Base-by-base conservation (phyloP, 345 rosid species). In the Schrenkiella parvula region DNA sequence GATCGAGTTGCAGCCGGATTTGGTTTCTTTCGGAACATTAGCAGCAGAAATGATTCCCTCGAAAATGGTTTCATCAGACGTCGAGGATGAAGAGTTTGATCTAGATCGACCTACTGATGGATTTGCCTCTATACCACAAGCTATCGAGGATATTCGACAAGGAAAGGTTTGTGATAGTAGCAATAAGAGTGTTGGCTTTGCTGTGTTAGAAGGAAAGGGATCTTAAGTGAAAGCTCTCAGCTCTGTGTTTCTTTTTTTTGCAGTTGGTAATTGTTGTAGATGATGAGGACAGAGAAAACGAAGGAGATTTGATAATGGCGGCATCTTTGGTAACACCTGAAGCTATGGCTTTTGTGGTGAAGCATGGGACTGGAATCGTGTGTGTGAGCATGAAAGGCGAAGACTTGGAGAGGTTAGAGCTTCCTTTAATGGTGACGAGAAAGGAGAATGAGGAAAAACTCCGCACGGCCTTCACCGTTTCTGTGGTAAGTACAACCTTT, bases 241-340 rank as follows among this genome's bases (percentile, higher is more conserved):
- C 2, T 74, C 46, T 68, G 11, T 15, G 39, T 21, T 32, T 31
- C 19, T 11, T 22, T 2, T 7, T 12, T 64, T 8, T 72, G 75
- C 79, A 88, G 96, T 9, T 86, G 61, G 96, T 93, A 13, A 74
- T 93, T 47, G 98, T 91, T 73, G 97, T 91, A 11, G 98, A 91
- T 73, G 97, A 93, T 61, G 98, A 91, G 63, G 97, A 91, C 38
- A 85, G 97, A 75, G 97, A 93, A 81, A 91, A 89, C 46, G 98
- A 93, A 74, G 97, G 98, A 38, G 96, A 93, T 80, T 78, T 93
- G 50, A 89, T 93, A 32, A 87, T 93, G 97, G 97, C 95, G 11
- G 97, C 91, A 7, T 72, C 86, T 0, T 53, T 85, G 79, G 89
- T 78, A 63, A 93, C 91, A 22, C 95, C 95, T 56, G 89, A 91